A percentile compares a stretch with the other conserved stretches of the same genome.
Evolutionary conservation across 139 green algal genomes (phyloP).

Genomic region (Eudorina sp.): DNA sequence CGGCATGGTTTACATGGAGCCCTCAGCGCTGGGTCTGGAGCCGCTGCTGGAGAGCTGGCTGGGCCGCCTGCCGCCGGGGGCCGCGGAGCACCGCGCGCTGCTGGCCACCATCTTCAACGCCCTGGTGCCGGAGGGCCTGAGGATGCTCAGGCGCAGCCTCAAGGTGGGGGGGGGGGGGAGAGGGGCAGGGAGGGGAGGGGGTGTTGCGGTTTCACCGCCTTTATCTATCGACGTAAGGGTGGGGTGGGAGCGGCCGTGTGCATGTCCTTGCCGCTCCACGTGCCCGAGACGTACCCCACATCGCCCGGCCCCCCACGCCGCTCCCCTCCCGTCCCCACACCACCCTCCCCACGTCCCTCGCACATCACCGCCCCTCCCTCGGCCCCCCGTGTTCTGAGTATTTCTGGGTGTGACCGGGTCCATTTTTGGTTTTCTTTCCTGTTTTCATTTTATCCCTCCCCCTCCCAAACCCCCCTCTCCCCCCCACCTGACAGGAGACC

Average conservation of each 20-base stretch:
- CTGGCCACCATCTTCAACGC: conserved; percentile 70
- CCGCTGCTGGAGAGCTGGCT: conserved; percentile 82
- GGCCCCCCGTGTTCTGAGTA: too few relatives aligned
- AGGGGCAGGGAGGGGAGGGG: not conserved
- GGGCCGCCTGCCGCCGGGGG: conserved; percentile 59
- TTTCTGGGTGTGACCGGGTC: too few relatives aligned
- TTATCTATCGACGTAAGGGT: not conserved
- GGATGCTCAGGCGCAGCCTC: conserved; percentile 76
- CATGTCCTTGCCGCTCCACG: too few relatives aligned
- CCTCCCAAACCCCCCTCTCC: too few relatives aligned
- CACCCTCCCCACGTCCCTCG: not conserved
- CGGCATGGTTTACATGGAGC: conserved; percentile 92
- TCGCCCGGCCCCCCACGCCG: too few relatives aligned
- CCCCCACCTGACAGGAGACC: conserved; percentile 66
- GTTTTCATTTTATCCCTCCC: too few relatives aligned
- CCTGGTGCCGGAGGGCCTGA: conserved; percentile 74
- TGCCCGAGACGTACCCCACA: too few relatives aligned
- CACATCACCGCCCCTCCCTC: not conserved
- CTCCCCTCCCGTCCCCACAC: not conserved
- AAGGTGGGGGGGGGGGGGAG: conserved; percentile 25
- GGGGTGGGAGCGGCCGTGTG: not conserved
- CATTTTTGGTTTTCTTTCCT: too few relatives aligned
- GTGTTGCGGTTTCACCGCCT: too few relatives aligned
- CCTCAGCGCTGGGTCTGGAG: conserved; percentile 74
- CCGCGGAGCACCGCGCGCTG: conserved; percentile 41